Evolutionary conservation across 768 basidiomycete species (phyloP).

Genomic region (Lactarius trivialis): DNA sequence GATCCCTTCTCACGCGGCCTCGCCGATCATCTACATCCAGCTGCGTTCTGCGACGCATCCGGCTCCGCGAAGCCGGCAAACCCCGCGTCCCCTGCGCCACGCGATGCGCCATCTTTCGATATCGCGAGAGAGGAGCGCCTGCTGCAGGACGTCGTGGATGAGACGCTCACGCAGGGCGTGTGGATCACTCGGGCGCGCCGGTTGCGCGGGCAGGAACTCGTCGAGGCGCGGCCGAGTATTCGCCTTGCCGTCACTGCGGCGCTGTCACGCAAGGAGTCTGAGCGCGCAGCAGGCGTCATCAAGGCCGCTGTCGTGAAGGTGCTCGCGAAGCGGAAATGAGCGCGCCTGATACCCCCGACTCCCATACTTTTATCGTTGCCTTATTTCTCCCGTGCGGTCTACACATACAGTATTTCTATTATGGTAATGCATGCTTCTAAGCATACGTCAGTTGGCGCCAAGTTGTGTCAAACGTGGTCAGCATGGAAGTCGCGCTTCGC

Average conservation of each 20-base stretch:
- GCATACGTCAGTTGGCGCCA: no score
- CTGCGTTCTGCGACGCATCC: slow-evolving; percentile 36
- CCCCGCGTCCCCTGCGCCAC: slow-evolving; percentile 40
- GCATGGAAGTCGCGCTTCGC: no score
- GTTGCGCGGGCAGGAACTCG: slow-evolving; percentile 78
- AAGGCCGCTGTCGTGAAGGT: neutral
- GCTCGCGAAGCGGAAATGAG: neutral
- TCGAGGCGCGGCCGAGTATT: slow-evolving; percentile 77
- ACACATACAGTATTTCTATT: no score
- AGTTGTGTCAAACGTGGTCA: no score
- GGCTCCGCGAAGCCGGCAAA: slow-evolving; percentile 41
- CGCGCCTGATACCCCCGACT: slow-evolving; percentile 44
- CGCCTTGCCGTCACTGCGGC: slow-evolving; percentile 75
- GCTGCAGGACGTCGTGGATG: slow-evolving; percentile 90
- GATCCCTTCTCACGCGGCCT: slow-evolving; percentile 79
- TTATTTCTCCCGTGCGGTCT: no score
- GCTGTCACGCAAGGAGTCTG: slow-evolving; percentile 82
- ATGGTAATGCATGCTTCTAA: no score
- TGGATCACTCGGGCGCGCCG: slow-evolving; percentile 87
- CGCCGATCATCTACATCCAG: slow-evolving; percentile 83
- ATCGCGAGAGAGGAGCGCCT: slow-evolving; percentile 66
- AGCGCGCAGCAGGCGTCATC: slow-evolving; percentile 30
- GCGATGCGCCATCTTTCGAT: slow-evolving; percentile 45
- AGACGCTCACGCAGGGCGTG: slow-evolving; percentile 73
- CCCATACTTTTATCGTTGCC: no score